Evolutionary conservation across 352 stramenopile genomes (phyloP).

Genomic region (Globisporangium abappressorium): DNA sequence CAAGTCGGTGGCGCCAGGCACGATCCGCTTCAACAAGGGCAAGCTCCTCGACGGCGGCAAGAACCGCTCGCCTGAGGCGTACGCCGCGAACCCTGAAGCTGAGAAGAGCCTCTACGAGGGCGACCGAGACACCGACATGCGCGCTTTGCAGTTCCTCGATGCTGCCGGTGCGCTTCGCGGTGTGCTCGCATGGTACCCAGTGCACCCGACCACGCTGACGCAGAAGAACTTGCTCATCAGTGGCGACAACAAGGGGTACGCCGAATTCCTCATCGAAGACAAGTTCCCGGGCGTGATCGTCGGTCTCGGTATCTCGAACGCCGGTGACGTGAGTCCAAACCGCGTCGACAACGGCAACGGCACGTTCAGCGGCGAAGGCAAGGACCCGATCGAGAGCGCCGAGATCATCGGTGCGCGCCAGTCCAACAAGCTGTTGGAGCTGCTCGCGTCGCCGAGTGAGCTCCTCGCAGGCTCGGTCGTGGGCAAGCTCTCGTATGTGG

Average conservation of each 20-base stretch:
- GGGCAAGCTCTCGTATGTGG: conserved; percentile 39
- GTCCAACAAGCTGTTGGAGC: conserved; percentile 25
- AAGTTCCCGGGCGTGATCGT: conserved; percentile 28
- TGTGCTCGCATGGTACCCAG: conserved; percentile 67
- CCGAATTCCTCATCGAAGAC: conserved; percentile 43
- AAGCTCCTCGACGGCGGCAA: conserved; percentile 40
- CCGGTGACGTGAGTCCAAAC: conserved; percentile 46
- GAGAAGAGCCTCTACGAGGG: conserved; percentile 54
- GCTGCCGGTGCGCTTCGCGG: conserved; percentile 34
- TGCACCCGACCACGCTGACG: conserved; percentile 80
- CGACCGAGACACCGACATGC: conserved; percentile 73
- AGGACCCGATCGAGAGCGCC: conserved; percentile 28
- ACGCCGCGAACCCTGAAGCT: conserved; percentile 59
- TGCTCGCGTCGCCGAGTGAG: conserved; percentile 24
- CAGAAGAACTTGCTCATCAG: conserved; percentile 70
- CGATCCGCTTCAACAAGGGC: conserved; percentile 38
- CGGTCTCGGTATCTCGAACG: conserved; percentile 44
- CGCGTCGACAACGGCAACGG: conserved; percentile 43
- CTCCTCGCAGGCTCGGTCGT: conserved; percentile 25
- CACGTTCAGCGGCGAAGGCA: conserved; percentile 40
- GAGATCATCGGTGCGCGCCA: conserved; percentile 45
- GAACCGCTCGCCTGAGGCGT: conserved; percentile 68
- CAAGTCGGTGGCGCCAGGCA: conserved; percentile 40
- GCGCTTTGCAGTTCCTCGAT: conserved; percentile 51
- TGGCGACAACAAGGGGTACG: conserved; percentile 79